A percentile compares a stretch with the other conserved stretches of the same genome.
Evolutionary conservation across 2,329 filamentous ascomycete species (phyloP).

Genomic region (Neonectria ditissima): DNA sequence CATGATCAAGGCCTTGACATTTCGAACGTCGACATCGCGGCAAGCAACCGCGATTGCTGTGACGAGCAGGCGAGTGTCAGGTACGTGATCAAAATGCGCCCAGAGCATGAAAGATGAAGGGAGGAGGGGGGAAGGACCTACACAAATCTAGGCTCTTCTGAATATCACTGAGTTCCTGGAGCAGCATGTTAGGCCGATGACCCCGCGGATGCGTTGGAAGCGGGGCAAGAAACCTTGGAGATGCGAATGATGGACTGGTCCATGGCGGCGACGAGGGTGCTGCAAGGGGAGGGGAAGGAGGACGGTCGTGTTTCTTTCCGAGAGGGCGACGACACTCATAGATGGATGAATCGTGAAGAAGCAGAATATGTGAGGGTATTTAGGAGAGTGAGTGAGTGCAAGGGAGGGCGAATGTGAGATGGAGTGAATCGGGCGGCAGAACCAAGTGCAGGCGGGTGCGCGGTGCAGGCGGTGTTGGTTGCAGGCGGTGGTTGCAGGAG

Average conservation of each 20-base stretch:
- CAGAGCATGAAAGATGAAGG: background rate
- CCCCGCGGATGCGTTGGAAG: constrained; percentile 33
- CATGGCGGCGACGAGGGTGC: constrained; percentile 46
- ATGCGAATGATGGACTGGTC: constrained; percentile 92
- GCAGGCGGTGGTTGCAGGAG: constrained; percentile 11
- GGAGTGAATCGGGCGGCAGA: constrained; percentile 9
- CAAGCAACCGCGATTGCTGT: constrained; percentile 88
- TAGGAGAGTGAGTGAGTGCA: background rate
- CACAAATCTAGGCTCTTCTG: constrained; percentile 87
- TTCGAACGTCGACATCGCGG: constrained; percentile 87
- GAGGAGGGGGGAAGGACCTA: constrained; percentile 57
- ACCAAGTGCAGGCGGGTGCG: constrained; percentile 1
- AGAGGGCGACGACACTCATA: constrained; percentile 32
- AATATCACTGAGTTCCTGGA: constrained; percentile 84
- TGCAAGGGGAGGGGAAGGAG: constrained; percentile 24
- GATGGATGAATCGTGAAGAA: constrained; percentile 24
- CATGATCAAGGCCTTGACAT: constrained; percentile 88
- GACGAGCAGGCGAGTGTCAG: constrained; percentile 22
- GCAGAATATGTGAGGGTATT: background rate
- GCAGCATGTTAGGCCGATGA: constrained; percentile 31
- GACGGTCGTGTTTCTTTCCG: constrained; percentile 10
- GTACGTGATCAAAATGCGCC: background rate
- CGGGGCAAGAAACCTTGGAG: constrained; percentile 71
- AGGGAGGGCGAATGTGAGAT: constrained; percentile 21
- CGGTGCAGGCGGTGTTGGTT: too few species aligned